phyloP scores from a whole-genome alignment of 257 asterid species.

The Cruciata laevipes region DNA sequence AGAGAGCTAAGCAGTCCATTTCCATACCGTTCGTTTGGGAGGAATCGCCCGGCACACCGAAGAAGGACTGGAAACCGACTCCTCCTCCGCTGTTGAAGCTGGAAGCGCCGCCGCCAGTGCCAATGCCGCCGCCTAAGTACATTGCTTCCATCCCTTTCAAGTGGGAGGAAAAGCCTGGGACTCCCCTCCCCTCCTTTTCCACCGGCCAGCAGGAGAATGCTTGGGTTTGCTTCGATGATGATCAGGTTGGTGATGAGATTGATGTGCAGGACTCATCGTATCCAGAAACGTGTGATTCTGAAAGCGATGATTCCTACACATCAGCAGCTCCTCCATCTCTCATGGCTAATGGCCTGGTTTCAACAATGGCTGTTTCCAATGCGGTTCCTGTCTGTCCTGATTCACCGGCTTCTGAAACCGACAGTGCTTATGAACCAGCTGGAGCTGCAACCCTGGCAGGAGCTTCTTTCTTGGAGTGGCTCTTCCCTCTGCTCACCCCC shows the following conservation, averaged over 20 bases:
- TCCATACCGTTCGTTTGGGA: conserved; percentile 90
- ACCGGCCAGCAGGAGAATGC: conserved; percentile 22
- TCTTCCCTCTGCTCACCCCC: conserved; percentile 58
- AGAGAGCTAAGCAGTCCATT: conserved; percentile 52
- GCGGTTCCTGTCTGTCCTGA: conserved; percentile 45
- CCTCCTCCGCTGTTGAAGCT: conserved; percentile 22
- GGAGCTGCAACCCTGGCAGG: conserved; percentile 52
- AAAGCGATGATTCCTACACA: conserved; percentile 42
- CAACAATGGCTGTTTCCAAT: conserved; percentile 27
- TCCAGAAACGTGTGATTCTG: conserved; percentile 34
- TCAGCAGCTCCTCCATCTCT: conserved; percentile 52
- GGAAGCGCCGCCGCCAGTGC: conserved; percentile 20
- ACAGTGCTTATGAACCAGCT: conserved; percentile 47
- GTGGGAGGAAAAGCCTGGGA: conserved; percentile 93
- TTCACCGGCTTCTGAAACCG: conserved; percentile 56
- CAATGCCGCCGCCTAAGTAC: conserved; percentile 37
- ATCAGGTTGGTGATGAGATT: conserved; percentile 7
- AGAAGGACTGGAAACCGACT: conserved; percentile 66
- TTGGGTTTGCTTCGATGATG: conserved; percentile 11
- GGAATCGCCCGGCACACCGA: conserved; percentile 68
- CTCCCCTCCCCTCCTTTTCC: conserved; percentile 47
- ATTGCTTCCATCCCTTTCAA: conserved; percentile 71
- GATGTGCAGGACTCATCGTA: conserved; percentile 34
- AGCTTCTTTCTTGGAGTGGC: conserved; percentile 76
- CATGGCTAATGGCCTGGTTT: conserved; percentile 44